phyloP scores from a whole-genome alignment of 2,329 filamentous ascomycete species.

The Mycogone perniciosa region DNA sequence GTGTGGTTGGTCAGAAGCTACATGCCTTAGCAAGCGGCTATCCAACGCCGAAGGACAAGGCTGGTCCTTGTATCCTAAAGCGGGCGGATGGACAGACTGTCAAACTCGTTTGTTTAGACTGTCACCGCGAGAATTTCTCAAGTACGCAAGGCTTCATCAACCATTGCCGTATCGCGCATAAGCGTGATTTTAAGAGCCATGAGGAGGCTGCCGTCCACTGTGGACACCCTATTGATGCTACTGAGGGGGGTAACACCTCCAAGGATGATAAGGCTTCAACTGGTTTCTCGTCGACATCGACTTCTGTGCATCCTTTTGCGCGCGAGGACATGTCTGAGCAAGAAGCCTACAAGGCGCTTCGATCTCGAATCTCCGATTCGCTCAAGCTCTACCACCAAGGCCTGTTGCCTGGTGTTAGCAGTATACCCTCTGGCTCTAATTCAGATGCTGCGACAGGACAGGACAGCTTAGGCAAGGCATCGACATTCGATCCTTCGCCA shows the following conservation, averaged over 20 bases:
- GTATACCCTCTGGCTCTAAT: slow-evolving; percentile 35
- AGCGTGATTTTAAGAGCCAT: slow-evolving; percentile 89
- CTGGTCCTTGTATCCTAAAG: slow-evolving; percentile 76
- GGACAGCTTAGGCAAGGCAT: slow-evolving; percentile 5
- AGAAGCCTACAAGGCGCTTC: slow-evolving; percentile 45
- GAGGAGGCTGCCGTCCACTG: slow-evolving; percentile 87
- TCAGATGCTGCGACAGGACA: slow-evolving; percentile 16
- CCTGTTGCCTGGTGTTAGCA: slow-evolving; percentile 42
- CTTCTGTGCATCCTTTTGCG: slow-evolving; percentile 30
- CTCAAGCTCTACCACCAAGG: slow-evolving; percentile 47
- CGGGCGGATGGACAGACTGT: slow-evolving; percentile 80
- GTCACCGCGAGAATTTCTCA: slow-evolving; percentile 83
- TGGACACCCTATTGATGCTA: slow-evolving; percentile 67
- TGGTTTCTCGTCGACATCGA: slow-evolving; percentile 8
- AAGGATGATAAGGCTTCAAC: slow-evolving; percentile 22
- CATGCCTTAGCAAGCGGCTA: slow-evolving; percentile 66
- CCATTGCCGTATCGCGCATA: slow-evolving; percentile 93
- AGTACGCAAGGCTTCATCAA: slow-evolving; percentile 99
- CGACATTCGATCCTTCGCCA: slow-evolving; percentile 44
- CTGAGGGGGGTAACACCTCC: slow-evolving; percentile 13
- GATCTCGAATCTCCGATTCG: slow-evolving; percentile 48
- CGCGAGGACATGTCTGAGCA: slow-evolving; percentile 44
- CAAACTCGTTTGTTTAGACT: slow-evolving; percentile 85
- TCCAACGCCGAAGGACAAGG: slow-evolving; percentile 69
- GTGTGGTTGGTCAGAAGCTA: slow-evolving; percentile 53